phyloP scores from a whole-genome alignment of 495 filamentous ascomycete genomes.

The Penicillium antarcticum region DNA sequence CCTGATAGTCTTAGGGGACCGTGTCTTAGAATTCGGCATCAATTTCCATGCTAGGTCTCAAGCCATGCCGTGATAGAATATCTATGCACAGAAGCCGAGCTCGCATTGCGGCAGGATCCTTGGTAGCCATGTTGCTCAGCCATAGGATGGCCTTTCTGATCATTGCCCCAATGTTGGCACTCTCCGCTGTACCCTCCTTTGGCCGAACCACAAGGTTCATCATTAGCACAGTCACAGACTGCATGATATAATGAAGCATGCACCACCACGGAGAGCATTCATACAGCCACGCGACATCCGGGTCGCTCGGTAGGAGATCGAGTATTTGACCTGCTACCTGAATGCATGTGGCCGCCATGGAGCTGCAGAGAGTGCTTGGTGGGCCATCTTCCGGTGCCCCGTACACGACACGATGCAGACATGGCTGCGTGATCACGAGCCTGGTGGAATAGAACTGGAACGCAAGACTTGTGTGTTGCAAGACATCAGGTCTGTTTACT shows the following conservation, averaged over 20 bases:
- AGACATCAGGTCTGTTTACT: slow-evolving; percentile 13
- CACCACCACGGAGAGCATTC: not conserved
- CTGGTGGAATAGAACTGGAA: slow-evolving; percentile 53
- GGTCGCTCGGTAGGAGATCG: slow-evolving; percentile 24
- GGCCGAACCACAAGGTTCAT: not conserved
- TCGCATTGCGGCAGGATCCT: not conserved
- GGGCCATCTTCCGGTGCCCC: not conserved
- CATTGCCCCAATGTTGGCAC: no score
- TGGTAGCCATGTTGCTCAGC: not conserved
- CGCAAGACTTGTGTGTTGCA: slow-evolving; percentile 29
- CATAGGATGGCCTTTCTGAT: not conserved
- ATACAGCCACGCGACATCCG: not conserved
- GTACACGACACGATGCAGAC: slow-evolving; percentile 42
- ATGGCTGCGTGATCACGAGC: slow-evolving; percentile 56
- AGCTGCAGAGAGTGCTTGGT: slow-evolving; percentile 33
- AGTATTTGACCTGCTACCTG: not conserved
- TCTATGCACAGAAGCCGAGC: not conserved
- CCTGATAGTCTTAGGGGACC: no score
- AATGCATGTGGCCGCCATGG: not conserved
- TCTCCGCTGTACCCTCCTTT: not conserved
- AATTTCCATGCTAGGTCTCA: no score
- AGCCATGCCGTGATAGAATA: no score
- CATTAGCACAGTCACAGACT: not conserved
- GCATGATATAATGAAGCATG: not conserved
- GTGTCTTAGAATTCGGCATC: no score